phyloP scores from a whole-genome alignment of 495 filamentous ascomycete genomes.

The Tetracladium setigerum region DNA sequence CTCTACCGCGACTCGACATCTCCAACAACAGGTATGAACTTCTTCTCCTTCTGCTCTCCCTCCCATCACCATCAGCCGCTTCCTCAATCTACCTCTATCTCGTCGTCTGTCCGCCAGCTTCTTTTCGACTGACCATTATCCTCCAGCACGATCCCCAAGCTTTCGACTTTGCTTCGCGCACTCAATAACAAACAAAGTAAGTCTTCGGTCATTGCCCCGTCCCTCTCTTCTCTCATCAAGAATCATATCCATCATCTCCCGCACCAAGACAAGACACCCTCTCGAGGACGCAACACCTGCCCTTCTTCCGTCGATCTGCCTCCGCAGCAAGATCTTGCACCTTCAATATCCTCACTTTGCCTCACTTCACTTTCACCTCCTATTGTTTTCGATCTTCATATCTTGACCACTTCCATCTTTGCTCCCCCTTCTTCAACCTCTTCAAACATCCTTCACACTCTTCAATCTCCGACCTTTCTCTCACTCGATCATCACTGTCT shows the following conservation, averaged over 20 bases:
- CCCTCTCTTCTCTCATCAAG: too few species aligned
- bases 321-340: not conserved
- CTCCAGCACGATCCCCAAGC: not conserved
- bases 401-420: not conserved
- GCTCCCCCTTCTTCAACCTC: slow-evolving; percentile 11
- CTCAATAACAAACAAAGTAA: not conserved
- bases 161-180: not conserved
- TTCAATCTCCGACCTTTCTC: slow-evolving; percentile 17
- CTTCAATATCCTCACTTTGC: not conserved
- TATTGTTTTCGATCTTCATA: not conserved
- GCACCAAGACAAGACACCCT: too few species aligned
- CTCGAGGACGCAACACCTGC: too few species aligned
- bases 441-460: slow-evolving; percentile 19
- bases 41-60: too few species aligned
- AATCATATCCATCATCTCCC: too few species aligned
- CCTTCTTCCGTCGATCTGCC: too few species aligned
- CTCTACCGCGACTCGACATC: not conserved
- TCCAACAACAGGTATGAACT: too few species aligned
- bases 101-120: not conserved
- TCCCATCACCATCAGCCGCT: too few species aligned
- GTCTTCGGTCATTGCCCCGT: too few species aligned
- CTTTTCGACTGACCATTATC: not conserved
- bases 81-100: not conserved
- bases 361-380: not conserved
- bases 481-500: slow-evolving; percentile 19